Evolutionary conservation across 2,329 filamentous ascomycete genomes (phyloP), one percentile per base, ranked within the genome.

Genomic region (Sarocladium strictum): DNA sequence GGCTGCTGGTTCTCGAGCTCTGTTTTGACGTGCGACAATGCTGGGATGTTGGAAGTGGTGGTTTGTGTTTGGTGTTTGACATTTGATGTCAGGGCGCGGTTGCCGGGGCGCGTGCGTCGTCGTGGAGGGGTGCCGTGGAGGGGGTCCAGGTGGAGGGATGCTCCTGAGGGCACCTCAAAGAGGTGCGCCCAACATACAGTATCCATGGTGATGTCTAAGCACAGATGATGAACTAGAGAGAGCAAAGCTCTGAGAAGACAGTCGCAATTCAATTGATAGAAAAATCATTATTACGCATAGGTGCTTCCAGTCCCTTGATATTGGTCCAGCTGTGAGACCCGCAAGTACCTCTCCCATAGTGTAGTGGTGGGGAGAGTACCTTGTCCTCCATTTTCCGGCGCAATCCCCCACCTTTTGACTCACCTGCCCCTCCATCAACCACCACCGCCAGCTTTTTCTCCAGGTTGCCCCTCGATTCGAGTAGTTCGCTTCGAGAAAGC

Each of bases 391-490:
- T 15, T 17, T 3, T n/a, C 43, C 43, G 43, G 43, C 47, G 27
- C 17, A 4, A 26, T 33, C 23, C 47, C 43, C 47, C 47, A 32
- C 26, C 47, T 35, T 51, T 51, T 51, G 47, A 51, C 27, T 51
- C 47, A 51, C 47, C 17, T 51, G 47, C 47, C 47, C 47, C 47
- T 51, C 47, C 47, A 51, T 51, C 47, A 35, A 51, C 43, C 27
- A 51, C 47, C 47, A 51, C 47, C 47, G 35, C 11, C 26, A 51
- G 47, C 47, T 51, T 51, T 51, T 51, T 35, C 47, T 51, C 47
- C 47, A 51, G 26, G 10, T 21, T 51, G 47, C 47, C 47, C 47
- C 47, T 51, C 47, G 47, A 51, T 51, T 24, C 27, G 12, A 11
- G 7, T 19, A 47, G 11, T 27, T 47, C 43, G 43, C 43, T n/a